Evolutionary conservation across 352 stramenopile genomes (phyloP).

Genomic region (Phytophthora pinifolia): DNA sequence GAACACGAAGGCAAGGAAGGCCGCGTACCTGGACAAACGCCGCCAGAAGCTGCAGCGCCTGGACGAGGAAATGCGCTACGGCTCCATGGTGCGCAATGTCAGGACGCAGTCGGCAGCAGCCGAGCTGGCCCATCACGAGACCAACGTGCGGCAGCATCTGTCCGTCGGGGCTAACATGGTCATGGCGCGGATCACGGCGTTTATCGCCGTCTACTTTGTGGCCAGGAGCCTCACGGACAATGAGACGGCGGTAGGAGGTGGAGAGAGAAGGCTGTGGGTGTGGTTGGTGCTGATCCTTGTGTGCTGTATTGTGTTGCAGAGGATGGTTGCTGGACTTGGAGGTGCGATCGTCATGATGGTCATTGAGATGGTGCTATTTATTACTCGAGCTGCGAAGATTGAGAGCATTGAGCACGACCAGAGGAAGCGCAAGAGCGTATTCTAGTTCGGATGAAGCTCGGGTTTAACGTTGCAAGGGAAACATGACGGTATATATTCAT

Average conservation of each 20-base stretch:
- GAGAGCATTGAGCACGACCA: slow-evolving; percentile 57
- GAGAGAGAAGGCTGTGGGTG: neutral
- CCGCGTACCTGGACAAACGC: slow-evolving; percentile 47
- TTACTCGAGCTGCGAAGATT: slow-evolving; percentile 68
- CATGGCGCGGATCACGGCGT: slow-evolving; percentile 75
- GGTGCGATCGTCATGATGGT: slow-evolving; percentile 87
- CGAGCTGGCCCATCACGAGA: slow-evolving; percentile 64
- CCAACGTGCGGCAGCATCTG: slow-evolving; percentile 71
- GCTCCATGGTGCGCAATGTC: slow-evolving; percentile 73
- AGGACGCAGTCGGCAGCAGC: slow-evolving; percentile 41
- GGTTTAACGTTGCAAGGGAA: neutral
- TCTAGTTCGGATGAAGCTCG: slow-evolving; percentile 17
- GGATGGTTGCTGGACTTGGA: slow-evolving; percentile 62
- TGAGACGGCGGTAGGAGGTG: slow-evolving; percentile 53
- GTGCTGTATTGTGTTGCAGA: slow-evolving; percentile 28
- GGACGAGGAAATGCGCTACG: slow-evolving; percentile 82
- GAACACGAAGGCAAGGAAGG: slow-evolving; percentile 18
- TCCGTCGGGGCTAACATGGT: slow-evolving; percentile 88
- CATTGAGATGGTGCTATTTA: slow-evolving; percentile 88
- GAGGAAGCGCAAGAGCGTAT: slow-evolving; percentile 38
- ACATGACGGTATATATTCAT: too few relatives aligned
- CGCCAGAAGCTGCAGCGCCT: slow-evolving; percentile 67
- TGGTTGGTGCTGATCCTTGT: slow-evolving; percentile 11
- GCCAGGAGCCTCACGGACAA: slow-evolving; percentile 64
- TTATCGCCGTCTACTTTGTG: slow-evolving; percentile 79